phyloP scores from a whole-genome alignment of 352 stramenopile genomes.

The Phytophthora agathidicida region DNA sequence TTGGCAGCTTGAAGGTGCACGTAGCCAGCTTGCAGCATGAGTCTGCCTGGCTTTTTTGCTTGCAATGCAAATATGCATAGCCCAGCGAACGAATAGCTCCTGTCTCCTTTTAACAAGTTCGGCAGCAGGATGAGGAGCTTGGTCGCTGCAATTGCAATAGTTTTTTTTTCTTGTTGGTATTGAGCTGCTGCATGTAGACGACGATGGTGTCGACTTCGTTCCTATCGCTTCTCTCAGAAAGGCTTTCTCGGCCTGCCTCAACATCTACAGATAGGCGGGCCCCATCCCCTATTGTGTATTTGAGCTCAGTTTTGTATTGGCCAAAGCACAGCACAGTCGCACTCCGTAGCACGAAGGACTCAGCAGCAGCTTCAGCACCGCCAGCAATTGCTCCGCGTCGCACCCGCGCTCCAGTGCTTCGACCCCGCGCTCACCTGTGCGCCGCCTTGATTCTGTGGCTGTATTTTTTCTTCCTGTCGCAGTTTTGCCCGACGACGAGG shows the following conservation, averaged over 20 bases:
- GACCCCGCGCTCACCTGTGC: not conserved
- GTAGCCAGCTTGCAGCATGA: not conserved
- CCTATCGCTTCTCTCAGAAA: no score
- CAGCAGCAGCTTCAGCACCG: not conserved
- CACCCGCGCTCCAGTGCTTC: not conserved
- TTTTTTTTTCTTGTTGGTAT: no score
- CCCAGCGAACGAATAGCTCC: constrained; percentile 20
- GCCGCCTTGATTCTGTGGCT: not conserved
- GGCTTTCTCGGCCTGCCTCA: constrained; percentile 16
- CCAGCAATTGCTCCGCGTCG: no score
- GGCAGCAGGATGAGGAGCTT: no score
- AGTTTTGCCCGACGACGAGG: constrained; percentile 21
- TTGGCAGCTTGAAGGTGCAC: not conserved
- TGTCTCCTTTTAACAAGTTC: constrained; percentile 8
- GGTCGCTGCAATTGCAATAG: no score
- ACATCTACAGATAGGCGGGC: constrained; percentile 19
- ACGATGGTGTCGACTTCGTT: no score
- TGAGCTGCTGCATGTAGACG: no score
- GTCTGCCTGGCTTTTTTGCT: not conserved
- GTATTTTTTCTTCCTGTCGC: constrained; percentile 4
- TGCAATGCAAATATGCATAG: constrained; percentile 13
- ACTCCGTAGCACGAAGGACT: not conserved
- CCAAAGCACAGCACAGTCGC: constrained; percentile 6
- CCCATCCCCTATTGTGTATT: constrained; percentile 7
- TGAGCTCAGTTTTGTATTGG: constrained; percentile 11